phyloP scores from a whole-genome alignment of 352 stramenopile genomes.

The Phytophthora sp. region DNA sequence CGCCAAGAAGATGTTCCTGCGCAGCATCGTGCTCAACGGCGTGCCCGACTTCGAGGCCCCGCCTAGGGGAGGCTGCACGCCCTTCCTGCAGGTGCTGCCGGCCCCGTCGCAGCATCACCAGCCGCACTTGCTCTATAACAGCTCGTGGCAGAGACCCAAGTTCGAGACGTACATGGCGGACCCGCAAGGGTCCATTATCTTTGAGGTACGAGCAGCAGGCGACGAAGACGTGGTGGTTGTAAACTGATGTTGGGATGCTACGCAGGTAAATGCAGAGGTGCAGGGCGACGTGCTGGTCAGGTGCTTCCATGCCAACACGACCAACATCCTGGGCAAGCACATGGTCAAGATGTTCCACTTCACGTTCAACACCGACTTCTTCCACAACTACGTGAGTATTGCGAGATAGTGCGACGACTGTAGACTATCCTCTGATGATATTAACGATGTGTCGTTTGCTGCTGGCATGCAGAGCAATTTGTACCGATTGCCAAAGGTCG shows the following conservation, averaged over 20 bases:
- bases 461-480: conserved; percentile 37
- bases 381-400: conserved; percentile 65
- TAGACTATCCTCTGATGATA: neutral
- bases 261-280: conserved; percentile 73
- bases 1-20: conserved; percentile 67
- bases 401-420: neutral
- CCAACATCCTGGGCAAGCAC: conserved; percentile 77
- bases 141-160: conserved; percentile 65
- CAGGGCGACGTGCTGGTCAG: conserved; percentile 74
- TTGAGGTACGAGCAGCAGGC: conserved; percentile 40
- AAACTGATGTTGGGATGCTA: neutral
- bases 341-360: conserved; percentile 89
- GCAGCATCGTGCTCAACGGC: conserved; percentile 66
- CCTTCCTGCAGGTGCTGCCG: conserved; percentile 69
- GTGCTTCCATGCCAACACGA: conserved; percentile 78
- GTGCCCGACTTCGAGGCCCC: conserved; percentile 80
- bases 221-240: neutral
- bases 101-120: conserved; percentile 68
- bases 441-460: neutral
- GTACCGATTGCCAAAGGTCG: conserved; percentile 57
- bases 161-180: conserved; percentile 72
- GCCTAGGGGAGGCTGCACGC: conserved; percentile 60
- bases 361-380: conserved; percentile 85
- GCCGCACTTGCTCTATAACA: conserved; percentile 69
- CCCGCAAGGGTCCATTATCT: conserved; percentile 53